Percentiles rank a stretch among this genome's conserved stretches.
phyloP scores from a whole-genome alignment of 108 stramenopile genomes.

The Chaetoceros tenuissimus region DNA sequence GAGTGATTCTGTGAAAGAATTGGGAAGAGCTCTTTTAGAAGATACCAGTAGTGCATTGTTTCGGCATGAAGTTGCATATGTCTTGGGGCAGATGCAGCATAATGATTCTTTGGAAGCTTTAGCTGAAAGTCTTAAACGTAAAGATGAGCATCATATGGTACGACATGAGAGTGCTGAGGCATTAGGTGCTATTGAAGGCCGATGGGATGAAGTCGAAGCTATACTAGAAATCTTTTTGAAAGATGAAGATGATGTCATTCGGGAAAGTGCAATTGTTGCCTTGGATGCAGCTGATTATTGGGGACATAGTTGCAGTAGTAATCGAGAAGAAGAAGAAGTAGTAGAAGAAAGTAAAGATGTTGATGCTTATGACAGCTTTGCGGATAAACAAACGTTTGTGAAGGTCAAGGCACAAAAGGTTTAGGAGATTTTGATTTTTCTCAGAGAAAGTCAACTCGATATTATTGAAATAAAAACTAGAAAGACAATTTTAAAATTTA shows the following conservation, averaged over 20 bases:
- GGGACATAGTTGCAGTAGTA: too few relatives aligned
- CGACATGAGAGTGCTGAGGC: constrained; percentile 98
- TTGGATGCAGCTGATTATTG: constrained; percentile 96
- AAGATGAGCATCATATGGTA: constrained; percentile 91
- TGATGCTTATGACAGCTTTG: too few relatives aligned
- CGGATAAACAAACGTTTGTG: too few relatives aligned
- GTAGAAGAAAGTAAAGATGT: too few relatives aligned
- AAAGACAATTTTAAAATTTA: too few relatives aligned
- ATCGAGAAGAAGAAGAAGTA: too few relatives aligned
- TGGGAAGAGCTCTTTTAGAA: constrained; percentile 61
- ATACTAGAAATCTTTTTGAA: constrained; percentile 64
- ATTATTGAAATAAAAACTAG: too few relatives aligned
- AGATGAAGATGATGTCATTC: constrained; percentile 66
- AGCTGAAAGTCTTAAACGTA: constrained; percentile 44
- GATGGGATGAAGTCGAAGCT: constrained; percentile 72
- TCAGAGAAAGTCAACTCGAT: too few relatives aligned
- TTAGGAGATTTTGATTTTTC: too few relatives aligned
- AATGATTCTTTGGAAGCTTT: constrained; percentile 73
- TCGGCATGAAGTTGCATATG: constrained; percentile 99
- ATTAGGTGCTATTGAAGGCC: constrained; percentile 88
- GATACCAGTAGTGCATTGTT: constrained; percentile 80
- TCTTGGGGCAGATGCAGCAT: constrained; percentile 96
- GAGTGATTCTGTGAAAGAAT: constrained; percentile 65
- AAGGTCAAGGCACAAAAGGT: too few relatives aligned
- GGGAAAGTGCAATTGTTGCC: constrained; percentile 91